Evolutionary conservation across 2,329 filamentous ascomycete species (phyloP), one percentile per base, ranked within the genome.

Genomic region (Trichoderma lentiforme): DNA sequence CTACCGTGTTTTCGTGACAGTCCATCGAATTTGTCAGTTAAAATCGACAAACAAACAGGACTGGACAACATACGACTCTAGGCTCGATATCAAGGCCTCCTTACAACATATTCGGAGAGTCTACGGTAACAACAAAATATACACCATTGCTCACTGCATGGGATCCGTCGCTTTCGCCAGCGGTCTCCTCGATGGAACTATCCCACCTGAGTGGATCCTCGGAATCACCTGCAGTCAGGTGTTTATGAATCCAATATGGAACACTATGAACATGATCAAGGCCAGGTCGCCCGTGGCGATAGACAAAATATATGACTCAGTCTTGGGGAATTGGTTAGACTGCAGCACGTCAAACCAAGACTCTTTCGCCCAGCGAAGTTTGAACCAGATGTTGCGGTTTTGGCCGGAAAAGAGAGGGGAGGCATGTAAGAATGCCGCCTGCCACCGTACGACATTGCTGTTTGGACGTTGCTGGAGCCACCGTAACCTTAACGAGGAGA

Each of bases 401-500:
- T 87, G 89, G 76, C 89, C 89, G 0, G 85, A 86, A 57, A 79
- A 80, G 12, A 81, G 84, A 9, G 79, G 81, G 30, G 90, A 92
- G 80, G 83, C 89, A 3, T 92, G 90, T 81, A 87, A 84, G 77
- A 90, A 85, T 73, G 86, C 87, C 2, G 84, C 84, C 67, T 92
- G 90, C 80, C 90, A 91, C 79, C 86, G 90, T 18, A 83, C 84
- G 68, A 85, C 84, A 6, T 80, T 92, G 28, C 84, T 88, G 15
- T 92, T 91, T 74, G 90, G 89, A 43, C 85, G 88, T 73, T 80
- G 73, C 79, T 92, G 89, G 89, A 89, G 86, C 76, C 90, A 92
- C 79, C 78, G 75, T 4, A 91, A 92, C 78, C 84, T 92, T 34
- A 91, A 91, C 80, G 87, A 88, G 80, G 88, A 86, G 3, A 92